Conservation (phyloP, 345 rosid species). For the Trapa incisa region DNA sequence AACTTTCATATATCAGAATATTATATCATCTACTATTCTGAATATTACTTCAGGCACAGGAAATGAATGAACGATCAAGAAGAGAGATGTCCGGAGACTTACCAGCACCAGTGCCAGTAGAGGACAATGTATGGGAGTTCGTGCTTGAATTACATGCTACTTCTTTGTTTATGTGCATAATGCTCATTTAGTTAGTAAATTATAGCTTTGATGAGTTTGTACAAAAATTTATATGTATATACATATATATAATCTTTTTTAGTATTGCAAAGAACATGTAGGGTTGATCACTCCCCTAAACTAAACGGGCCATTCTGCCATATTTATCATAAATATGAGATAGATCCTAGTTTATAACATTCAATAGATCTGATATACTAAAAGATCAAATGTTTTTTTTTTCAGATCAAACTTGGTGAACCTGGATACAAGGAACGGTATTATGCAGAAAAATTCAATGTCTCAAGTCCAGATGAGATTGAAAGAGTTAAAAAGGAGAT, state of each 20-base stretch:
- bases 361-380: neutral
- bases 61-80: conserved; percentile 70
- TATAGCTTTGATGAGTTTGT: no score
- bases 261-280: neutral
- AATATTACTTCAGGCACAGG: conserved; percentile 41
- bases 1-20: neutral
- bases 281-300: neutral
- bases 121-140: conserved; percentile 47
- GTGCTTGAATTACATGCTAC: neutral
- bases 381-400: neutral
- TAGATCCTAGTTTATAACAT: neutral
- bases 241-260: neutral
- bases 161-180: neutral
- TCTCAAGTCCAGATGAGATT: conserved; percentile 46
- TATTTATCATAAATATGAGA: neutral
- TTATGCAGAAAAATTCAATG: conserved; percentile 68
- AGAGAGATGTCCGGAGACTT: conserved; percentile 54
- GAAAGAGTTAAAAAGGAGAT: conserved; percentile 56
- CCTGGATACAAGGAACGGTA: conserved; percentile 94
- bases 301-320: neutral
- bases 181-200: neutral
- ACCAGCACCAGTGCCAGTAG: conserved; percentile 28
- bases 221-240: no score
- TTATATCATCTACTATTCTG: neutral
- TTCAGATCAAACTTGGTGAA: conserved; percentile 82